Percentiles rank a stretch among this genome's conserved stretches.
Conservation (phyloP, 306 rosid genomes). For the Cicer yamashitae region DNA sequence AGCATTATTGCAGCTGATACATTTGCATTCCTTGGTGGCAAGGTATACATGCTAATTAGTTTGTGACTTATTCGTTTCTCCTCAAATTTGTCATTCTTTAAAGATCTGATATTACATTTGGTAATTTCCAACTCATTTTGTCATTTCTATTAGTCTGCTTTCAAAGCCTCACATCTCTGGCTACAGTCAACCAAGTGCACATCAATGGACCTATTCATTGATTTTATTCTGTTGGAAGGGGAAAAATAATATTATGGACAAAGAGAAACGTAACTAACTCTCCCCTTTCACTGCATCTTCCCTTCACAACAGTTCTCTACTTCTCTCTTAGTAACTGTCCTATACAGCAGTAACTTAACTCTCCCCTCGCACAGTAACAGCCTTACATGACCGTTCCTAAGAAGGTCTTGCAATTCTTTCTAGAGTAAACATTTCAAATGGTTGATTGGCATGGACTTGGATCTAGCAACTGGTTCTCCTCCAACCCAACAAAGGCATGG, state of each 20-base stretch:
- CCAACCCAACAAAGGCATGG: not conserved
- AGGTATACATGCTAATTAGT: conserved; percentile 60
- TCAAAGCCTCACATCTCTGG: not conserved
- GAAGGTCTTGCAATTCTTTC: not conserved
- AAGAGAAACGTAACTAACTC: not conserved
- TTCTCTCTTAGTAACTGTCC: not conserved
- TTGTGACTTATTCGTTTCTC: conserved; percentile 23
- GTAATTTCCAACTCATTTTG: not conserved
- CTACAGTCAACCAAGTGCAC: conserved; percentile 9
- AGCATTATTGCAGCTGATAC: conserved; percentile 95
- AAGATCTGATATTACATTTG: conserved; percentile 35
- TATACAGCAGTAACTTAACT: not conserved
- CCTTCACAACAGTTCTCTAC: not conserved
- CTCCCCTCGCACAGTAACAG: not conserved
- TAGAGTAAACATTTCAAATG: not conserved
- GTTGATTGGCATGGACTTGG: not conserved
- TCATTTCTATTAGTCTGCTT: conserved; percentile 4
- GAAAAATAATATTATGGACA: conserved; percentile 11
- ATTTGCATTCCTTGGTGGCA: conserved; percentile 91
- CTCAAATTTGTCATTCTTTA: conserved; percentile 27
- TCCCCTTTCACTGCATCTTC: not conserved
- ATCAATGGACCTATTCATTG: not conserved
- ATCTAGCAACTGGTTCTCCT: not conserved
- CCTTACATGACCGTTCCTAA: not conserved
- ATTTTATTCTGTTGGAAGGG: conserved; percentile 16